A percentile compares a stretch with the other conserved stretches of the same genome.
Evolutionary conservation across 495 filamentous ascomycete species (phyloP).

Genomic region (Cercophora newfieldiana): DNA sequence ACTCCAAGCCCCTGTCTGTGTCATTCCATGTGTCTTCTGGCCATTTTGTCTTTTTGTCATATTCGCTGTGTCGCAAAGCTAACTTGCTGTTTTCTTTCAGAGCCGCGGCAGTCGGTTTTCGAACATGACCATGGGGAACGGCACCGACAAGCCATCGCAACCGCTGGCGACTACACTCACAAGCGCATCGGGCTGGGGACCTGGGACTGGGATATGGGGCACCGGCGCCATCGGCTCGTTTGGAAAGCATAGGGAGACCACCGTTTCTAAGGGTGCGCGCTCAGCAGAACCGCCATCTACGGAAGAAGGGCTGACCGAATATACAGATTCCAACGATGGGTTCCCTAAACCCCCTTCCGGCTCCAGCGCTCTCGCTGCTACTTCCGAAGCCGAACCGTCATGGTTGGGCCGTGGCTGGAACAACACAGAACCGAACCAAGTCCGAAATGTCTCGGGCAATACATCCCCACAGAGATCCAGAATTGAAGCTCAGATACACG

Average conservation of each 20-base stretch:
- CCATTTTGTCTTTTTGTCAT: not conserved
- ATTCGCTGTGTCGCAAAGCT: slow-evolving; percentile 10
- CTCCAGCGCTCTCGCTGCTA: slow-evolving; percentile 63
- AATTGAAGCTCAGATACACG: slow-evolving; percentile 36
- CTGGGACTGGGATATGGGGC: slow-evolving; percentile 60
- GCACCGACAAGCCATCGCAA: slow-evolving; percentile 39
- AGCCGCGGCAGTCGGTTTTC: slow-evolving; percentile 39
- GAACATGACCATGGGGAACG: slow-evolving; percentile 37
- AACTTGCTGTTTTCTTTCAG: slow-evolving; percentile 26
- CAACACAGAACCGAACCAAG: slow-evolving; percentile 44
- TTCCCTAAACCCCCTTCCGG: slow-evolving; percentile 48
- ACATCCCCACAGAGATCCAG: slow-evolving; percentile 35
- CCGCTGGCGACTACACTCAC: slow-evolving; percentile 42
- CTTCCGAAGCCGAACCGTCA: slow-evolving; percentile 62
- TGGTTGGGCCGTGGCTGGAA: slow-evolving; percentile 55
- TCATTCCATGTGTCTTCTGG: not conserved
- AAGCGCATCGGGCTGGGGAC: slow-evolving; percentile 53
- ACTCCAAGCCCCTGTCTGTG: slow-evolving; percentile 12
- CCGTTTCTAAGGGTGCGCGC: slow-evolving; percentile 47
- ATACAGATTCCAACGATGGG: slow-evolving; percentile 38
- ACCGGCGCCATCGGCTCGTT: slow-evolving; percentile 53
- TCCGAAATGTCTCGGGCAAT: slow-evolving; percentile 28
- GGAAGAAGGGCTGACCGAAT: slow-evolving; percentile 23
- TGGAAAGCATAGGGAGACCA: slow-evolving; percentile 39
- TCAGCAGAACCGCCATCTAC: not conserved